These are phyloP conservation scores for Aspergillus cristatus DNA, from an alignment of 495 filamentous ascomycete genomes.

Conservation along the genomic window DNA sequence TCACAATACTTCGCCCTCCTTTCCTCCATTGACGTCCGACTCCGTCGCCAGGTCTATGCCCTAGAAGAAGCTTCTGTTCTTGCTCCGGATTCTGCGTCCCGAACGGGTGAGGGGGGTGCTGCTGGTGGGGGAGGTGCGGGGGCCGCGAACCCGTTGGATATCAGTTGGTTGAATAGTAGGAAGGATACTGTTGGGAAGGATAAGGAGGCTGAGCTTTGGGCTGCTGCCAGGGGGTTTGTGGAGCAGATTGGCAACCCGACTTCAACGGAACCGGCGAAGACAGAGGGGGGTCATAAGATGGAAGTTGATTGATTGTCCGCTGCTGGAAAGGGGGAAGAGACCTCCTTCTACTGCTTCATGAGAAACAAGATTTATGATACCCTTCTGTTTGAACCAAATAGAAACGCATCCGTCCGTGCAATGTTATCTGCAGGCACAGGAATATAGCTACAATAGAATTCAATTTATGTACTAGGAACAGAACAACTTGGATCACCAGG, in stretches of 20 bases:
- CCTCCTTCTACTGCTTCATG: neutral
- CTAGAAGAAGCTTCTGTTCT: slow-evolving; percentile 71
- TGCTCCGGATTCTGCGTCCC: slow-evolving; percentile 25
- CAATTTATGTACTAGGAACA: neutral
- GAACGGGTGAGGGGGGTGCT: slow-evolving; percentile 17
- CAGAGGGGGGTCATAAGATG: slow-evolving; percentile 17
- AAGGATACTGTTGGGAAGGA: slow-evolving; percentile 66
- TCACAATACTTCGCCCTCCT: slow-evolving; percentile 60
- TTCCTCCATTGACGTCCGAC: slow-evolving; percentile 56
- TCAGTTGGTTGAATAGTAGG: slow-evolving; percentile 78
- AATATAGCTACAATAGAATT: too few relatives aligned
- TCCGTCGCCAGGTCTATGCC: slow-evolving; percentile 70
- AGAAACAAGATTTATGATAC: slow-evolving; percentile 22
- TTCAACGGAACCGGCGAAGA: slow-evolving; percentile 3
- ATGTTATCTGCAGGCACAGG: too few relatives aligned
- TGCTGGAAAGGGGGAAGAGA: neutral
- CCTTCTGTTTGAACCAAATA: slow-evolving; percentile 9
- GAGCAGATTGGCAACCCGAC: slow-evolving; percentile 22
- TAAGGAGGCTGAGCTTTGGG: slow-evolving; percentile 73
- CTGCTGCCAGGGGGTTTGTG: slow-evolving; percentile 44
- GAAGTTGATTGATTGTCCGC: slow-evolving; percentile 22
- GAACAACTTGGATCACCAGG: slow-evolving; percentile 11
- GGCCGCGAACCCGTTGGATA: slow-evolving; percentile 47
- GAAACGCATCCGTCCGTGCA: too few relatives aligned
- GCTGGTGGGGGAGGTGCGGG: slow-evolving; percentile 13